These are phyloP conservation scores for Chrysoporthe deuterocubensis DNA, from an alignment of 2,329 filamentous ascomycete genomes.

Conservation along the genomic window DNA sequence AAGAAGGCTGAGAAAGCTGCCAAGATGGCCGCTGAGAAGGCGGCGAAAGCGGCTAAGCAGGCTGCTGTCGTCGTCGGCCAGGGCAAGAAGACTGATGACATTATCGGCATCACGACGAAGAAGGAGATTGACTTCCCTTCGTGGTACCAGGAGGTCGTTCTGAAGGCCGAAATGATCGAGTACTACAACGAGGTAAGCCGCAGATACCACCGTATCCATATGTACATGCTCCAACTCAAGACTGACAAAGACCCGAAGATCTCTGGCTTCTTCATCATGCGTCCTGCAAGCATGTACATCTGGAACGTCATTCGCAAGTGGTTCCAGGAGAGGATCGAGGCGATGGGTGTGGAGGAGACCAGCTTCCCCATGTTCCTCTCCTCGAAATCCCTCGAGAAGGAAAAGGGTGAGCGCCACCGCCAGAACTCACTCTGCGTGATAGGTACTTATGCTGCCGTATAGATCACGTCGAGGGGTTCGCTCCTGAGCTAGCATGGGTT, in stretches of 20 bases:
- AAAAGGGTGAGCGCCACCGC: slow-evolving; percentile 61
- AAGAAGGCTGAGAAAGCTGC: slow-evolving; percentile 71
- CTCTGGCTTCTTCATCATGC: slow-evolving; percentile 95
- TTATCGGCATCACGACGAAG: slow-evolving; percentile 85
- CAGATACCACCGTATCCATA: neutral
- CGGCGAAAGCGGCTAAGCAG: slow-evolving; percentile 65
- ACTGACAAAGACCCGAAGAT: slow-evolving; percentile 60
- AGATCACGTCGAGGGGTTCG: slow-evolving; percentile 97
- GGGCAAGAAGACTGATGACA: slow-evolving; percentile 65
- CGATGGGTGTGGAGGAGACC: slow-evolving; percentile 89
- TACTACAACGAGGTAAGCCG: slow-evolving; percentile 68
- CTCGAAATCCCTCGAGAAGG: slow-evolving; percentile 80
- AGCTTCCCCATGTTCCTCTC: slow-evolving; percentile 98
- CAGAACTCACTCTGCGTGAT: neutral
- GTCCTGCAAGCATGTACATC: slow-evolving; percentile 69
- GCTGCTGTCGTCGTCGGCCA: slow-evolving; percentile 55
- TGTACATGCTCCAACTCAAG: neutral
- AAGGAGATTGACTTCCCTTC: slow-evolving; percentile 79
- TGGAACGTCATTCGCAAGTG: slow-evolving; percentile 69
- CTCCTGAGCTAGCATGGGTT: slow-evolving; percentile 88
- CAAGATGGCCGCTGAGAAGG: slow-evolving; percentile 64
- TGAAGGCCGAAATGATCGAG: slow-evolving; percentile 96
- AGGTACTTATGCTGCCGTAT: neutral
- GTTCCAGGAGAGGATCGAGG: slow-evolving; percentile 79
- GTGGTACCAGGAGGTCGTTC: slow-evolving; percentile 97